These are phyloP conservation scores for Croton laevigatus DNA, from an alignment of 441 rosid genomes.

Conservation along the genomic window DNA sequence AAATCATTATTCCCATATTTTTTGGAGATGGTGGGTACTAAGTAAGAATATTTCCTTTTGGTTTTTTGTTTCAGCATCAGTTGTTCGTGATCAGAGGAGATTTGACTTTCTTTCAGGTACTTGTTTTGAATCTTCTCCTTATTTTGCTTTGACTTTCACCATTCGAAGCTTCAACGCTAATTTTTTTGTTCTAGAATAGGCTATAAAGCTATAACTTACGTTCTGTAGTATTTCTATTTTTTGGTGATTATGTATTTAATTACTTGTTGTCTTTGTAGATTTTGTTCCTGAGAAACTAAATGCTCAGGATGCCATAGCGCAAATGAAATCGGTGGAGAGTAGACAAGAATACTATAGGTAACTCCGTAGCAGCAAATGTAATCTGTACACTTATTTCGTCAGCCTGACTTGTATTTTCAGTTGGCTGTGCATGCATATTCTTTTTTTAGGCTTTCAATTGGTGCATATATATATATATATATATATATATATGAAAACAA, in stretches of 20 bases:
- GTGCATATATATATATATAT: neutral
- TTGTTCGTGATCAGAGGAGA: constrained; percentile 49
- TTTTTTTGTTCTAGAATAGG: neutral
- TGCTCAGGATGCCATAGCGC: constrained; percentile 60
- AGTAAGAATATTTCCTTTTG: constrained; percentile 8
- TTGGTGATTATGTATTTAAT: neutral
- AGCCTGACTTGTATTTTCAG: neutral
- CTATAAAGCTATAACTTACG: neutral
- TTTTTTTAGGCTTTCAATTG: neutral
- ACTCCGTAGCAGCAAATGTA: constrained; percentile 9
- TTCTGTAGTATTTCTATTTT: neutral
- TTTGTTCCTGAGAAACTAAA: constrained; percentile 72
- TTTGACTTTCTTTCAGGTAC: constrained; percentile 89
- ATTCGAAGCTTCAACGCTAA: neutral
- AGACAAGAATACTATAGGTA: constrained; percentile 28
- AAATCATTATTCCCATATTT: neutral
- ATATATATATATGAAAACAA: no score
- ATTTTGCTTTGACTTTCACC: neutral
- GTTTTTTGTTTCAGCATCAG: constrained; percentile 56
- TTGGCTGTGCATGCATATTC: neutral
- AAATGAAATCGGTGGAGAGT: constrained; percentile 36
- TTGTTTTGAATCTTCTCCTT: constrained; percentile 10
- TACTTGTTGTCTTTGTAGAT: constrained; percentile 38
- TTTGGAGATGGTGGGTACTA: neutral
- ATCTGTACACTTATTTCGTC: neutral